These are phyloP conservation scores for Pseudomassariella vexata DNA, from an alignment of 2,329 filamentous ascomycete genomes.

Conservation along the genomic window DNA sequence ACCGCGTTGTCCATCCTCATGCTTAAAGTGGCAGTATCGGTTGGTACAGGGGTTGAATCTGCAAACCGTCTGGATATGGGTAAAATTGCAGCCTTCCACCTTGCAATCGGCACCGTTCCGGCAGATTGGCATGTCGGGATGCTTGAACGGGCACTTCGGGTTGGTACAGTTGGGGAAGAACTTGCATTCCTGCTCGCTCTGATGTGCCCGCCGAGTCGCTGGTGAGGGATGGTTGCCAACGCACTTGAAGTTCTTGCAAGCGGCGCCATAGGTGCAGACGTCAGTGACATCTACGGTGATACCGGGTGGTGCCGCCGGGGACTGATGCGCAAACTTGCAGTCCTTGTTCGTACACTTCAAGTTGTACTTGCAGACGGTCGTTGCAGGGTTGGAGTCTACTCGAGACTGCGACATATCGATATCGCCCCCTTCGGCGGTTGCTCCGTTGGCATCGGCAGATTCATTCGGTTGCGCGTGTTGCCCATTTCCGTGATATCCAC, in stretches of 20 bases:
- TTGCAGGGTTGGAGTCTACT: conserved; percentile 52
- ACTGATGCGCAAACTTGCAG: conserved; percentile 92
- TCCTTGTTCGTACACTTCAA: conserved; percentile 80
- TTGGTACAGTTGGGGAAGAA: conserved; percentile 93
- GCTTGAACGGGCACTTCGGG: conserved; percentile 78
- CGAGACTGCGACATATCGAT: conserved; percentile 53
- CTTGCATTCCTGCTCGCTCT: conserved; percentile 80
- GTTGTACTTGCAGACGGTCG: conserved; percentile 84
- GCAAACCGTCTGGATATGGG: conserved; percentile 79
- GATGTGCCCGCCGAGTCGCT: conserved; percentile 70
- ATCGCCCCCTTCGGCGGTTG: conserved; percentile 48
- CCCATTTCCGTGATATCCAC: conserved; percentile 35
- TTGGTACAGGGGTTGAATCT: conserved; percentile 90
- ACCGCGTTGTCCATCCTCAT: conserved; percentile 84
- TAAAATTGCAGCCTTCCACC: conserved; percentile 78
- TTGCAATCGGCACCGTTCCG: conserved; percentile 88
- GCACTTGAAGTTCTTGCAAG: conserved; percentile 95
- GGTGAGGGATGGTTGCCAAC: conserved; percentile 88
- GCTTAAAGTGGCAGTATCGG: conserved; percentile 80
- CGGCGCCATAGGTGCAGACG: conserved; percentile 76
- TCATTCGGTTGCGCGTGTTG: conserved; percentile 20
- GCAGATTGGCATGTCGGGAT: conserved; percentile 81
- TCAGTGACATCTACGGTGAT: conserved; percentile 73
- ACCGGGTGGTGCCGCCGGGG: conserved; percentile 77
- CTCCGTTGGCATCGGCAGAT: conserved; percentile 27